Percentiles rank a stretch among this genome's conserved stretches.
These are phyloP conservation scores for Speleostelium caveatum DNA, from an alignment of 78 protist genomes.

Conservation along the genomic window DNA sequence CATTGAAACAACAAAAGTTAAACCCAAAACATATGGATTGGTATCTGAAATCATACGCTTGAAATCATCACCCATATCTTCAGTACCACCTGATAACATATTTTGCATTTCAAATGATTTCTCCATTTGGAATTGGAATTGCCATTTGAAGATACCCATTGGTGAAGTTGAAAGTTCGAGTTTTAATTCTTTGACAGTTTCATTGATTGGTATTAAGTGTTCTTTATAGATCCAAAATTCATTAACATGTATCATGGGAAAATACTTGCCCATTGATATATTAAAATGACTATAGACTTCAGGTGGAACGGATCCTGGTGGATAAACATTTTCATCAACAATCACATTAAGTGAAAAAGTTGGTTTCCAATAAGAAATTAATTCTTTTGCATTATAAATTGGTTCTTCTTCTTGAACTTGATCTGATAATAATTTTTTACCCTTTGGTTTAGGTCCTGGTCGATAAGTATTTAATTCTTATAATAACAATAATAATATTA, in stretches of 20 bases:
- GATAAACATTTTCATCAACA: conserved; percentile 65
- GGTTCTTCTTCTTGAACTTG: conserved; percentile 2
- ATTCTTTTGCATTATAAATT: conserved; percentile 37
- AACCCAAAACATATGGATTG: conserved; percentile 89
- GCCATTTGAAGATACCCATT: conserved; percentile 68
- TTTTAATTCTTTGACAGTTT: conserved; percentile 53
- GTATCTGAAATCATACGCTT: conserved; percentile 91
- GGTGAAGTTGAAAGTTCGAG: conserved; percentile 17
- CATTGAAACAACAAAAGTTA: conserved; percentile 90
- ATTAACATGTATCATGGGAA: conserved; percentile 78
- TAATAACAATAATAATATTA: background rate
- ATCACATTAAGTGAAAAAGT: conserved; percentile 67
- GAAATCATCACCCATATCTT: conserved; percentile 77
- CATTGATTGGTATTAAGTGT: conserved; percentile 56
- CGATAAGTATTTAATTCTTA: conserved; percentile 25
- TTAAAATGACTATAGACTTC: conserved; percentile 18
- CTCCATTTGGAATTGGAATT: conserved; percentile 81
- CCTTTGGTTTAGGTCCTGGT: conserved; percentile 67
- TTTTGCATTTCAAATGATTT: conserved; percentile 78
- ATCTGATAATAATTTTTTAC: conserved; percentile 60
- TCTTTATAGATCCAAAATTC: conserved; percentile 89
- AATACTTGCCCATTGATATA: conserved; percentile 48
- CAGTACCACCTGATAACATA: conserved; percentile 19
- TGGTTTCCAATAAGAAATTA: conserved; percentile 83
- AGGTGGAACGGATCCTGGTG: conserved; percentile 72